phyloP scores from a whole-genome alignment of 2,329 filamentous ascomycete genomes.

The Lasiodiplodia citricola region DNA sequence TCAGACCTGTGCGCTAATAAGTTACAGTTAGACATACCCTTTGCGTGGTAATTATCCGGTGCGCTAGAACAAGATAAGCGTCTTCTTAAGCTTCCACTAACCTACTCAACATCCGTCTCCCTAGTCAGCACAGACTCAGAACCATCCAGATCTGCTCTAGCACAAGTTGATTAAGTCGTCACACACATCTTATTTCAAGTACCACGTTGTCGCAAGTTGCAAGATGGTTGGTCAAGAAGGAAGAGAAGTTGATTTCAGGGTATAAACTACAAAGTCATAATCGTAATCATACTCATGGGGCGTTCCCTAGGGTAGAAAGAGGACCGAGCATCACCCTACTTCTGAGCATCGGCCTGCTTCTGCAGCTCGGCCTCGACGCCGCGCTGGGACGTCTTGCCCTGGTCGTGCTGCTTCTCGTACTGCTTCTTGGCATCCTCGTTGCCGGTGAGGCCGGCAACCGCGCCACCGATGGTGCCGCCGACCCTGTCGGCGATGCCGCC shows the following conservation, averaged over 20 bases:
- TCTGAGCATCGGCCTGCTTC: conserved; percentile 64
- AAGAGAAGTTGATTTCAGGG: background rate
- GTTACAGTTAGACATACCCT: no score
- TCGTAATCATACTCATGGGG: background rate
- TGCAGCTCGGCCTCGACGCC: conserved; percentile 81
- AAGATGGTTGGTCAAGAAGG: background rate
- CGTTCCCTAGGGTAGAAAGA: background rate
- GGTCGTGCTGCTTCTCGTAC: conserved; percentile 73
- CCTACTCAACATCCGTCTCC: no score
- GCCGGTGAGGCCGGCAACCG: conserved; percentile 74
- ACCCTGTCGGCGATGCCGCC: conserved; percentile 63
- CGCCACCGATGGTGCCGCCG: conserved; percentile 72
- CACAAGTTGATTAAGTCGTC: no score
- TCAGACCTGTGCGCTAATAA: no score
- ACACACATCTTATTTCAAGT: no score
- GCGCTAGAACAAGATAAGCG: no score
- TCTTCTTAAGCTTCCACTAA: no score
- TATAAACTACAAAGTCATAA: conserved; percentile 5
- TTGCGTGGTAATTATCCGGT: no score
- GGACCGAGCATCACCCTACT: background rate
- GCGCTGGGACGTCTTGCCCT: conserved; percentile 82
- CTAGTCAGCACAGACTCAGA: no score
- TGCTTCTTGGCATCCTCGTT: conserved; percentile 68
- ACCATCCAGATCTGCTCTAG: no score
- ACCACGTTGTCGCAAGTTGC: no score